Evolutionary conservation across 768 basidiomycete genomes (phyloP), one percentile per base, ranked within the genome.

Genomic region (Suillus brevipes): DNA sequence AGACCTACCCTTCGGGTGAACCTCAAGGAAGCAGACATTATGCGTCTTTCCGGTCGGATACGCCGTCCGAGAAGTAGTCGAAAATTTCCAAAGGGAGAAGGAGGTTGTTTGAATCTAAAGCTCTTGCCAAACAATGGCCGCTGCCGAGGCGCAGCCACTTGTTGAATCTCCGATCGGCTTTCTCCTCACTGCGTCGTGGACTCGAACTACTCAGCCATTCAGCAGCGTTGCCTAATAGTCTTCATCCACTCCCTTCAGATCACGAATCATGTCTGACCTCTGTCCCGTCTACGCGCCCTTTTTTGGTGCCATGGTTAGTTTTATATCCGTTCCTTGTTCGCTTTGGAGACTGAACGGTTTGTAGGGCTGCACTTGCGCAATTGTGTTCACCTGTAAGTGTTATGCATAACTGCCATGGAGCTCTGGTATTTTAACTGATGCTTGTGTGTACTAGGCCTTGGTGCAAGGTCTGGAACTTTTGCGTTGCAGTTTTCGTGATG

Each of bases 211-310:
- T 63, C 5, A 20, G 28, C 25, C 28, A n/a, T 25, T 42, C 13
- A 31, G 4, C 25, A 37, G 37, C 40, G 18, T 63, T 45, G n/a
- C 18, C n/a, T 16, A 25, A 28, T 47, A n/a, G 20, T 43, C 62
- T 63, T 58, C 52, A 23, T 38, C 38, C 65, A 65, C 10, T 37
- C 36, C 55, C 45, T 66, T 62, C 56, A 66, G 60, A 31, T 14
- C 18, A 23, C 31, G 36, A 67, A 56, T 64, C 65, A 90, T 90
- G 88, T 87, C 90, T 74, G 92, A 94, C 72, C 82, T 91, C 67
- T 95, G 92, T 78, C 92, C 92, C 23, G 95, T 97, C 61, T 99
- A 99, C 80, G 92, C 97, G 64, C 97, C 97, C 70, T 99, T 98
- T 84, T 99, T 99, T 73, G 94, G 94, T 72, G 94, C 92, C 64